Percentiles rank a stretch among this genome's conserved stretches.
phyloP scores from a whole-genome alignment of 176 grass and related monocot genomes.

The Hsuehochloa calcarea region DNA sequence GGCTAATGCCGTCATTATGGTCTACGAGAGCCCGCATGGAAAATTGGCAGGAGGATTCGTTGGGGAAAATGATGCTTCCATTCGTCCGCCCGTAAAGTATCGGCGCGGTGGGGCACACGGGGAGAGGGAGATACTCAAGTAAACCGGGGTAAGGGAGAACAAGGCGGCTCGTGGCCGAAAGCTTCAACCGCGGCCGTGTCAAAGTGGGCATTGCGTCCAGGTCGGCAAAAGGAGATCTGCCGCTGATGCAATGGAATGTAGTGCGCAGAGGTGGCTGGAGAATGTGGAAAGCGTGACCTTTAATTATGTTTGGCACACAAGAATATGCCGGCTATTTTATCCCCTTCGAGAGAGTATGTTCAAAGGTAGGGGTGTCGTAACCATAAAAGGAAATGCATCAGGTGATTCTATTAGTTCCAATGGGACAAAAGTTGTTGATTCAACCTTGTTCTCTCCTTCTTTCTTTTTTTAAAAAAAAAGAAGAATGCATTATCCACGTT shows the following conservation, averaged over 20 bases:
- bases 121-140: background rate
- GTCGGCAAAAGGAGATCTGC: background rate
- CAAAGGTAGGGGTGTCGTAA: background rate
- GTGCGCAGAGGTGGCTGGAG: background rate
- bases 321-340: background rate
- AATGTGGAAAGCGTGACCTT: background rate
- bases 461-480: too few species aligned
- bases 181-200: background rate
- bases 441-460: background rate
- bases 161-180: background rate
- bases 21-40: background rate
- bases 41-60: conserved; percentile 16
- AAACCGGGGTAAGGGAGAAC: background rate
- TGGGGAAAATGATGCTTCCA: background rate
- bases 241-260: background rate
- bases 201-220: background rate
- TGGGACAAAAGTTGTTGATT: background rate
- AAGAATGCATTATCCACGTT: too few species aligned
- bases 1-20: background rate
- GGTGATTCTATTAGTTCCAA: background rate
- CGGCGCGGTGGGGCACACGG: background rate
- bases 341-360: background rate
- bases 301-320: background rate
- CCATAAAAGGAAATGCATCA: background rate
- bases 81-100: conserved; percentile 8